Base-by-base conservation (phyloP, 345 rosid genomes). In the Ceriops zippeliana region DNA sequence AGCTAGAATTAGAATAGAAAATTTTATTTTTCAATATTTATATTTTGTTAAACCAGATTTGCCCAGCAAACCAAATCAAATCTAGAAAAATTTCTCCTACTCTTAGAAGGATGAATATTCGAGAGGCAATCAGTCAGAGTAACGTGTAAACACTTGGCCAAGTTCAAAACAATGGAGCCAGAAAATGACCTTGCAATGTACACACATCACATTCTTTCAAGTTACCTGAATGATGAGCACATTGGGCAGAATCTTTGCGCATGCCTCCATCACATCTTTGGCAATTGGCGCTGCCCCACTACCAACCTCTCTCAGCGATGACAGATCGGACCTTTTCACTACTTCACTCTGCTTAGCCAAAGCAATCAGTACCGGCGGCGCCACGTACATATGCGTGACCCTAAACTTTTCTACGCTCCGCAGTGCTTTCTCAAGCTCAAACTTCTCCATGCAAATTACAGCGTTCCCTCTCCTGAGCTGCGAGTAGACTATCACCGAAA, bases 261-360 rank as follows among this genome's bases (percentile, higher is more conserved):
- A 89, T 19, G 89, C 95, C 68, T 82, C 83, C 97, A 89, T 93
- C 78, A 88, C 74, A 27, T 93, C 98, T 75, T 88, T 91, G 27
- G 93, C 96, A 61, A 93, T 63, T 22, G 98, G 98, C 0, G 97
- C 97, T 58, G 96, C 96, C 11, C 93, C 90, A 0, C 90, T 84
- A 0, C 85, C 93, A 67, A 91, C 79, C 15, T 70, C 80, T 73
- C 70, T 86, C 77, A 93, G 70, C 0, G 96, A 85, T 0, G 96
- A 89, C 62, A 91, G 82, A 69, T 91, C 87, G 71, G 69, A 89
- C 52, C 81, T 88, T 66, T 77, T 83, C 58, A 24, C 0, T 47
- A 78, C 86, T 62, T 54, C 30, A 20, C 74, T 69, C 67, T 82
- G 81, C 80, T 91, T 93, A 5, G 92, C 83, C 79, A 93, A 73